These are phyloP conservation scores for Calonectria pteridis DNA, from an alignment of 2,329 filamentous ascomycete genomes.

Conservation along the genomic window DNA sequence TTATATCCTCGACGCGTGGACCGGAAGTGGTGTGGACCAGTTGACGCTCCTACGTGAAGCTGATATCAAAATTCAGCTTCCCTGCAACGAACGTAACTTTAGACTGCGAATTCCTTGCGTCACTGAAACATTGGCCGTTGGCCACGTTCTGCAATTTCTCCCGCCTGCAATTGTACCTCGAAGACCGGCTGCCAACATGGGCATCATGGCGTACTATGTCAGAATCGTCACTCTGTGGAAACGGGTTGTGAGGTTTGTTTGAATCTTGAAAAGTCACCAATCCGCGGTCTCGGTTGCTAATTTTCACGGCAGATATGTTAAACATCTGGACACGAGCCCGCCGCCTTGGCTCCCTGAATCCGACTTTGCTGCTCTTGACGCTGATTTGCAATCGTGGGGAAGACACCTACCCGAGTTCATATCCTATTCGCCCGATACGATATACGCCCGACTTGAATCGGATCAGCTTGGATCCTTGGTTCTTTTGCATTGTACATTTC, in stretches of 20 bases:
- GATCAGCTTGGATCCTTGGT: constrained; percentile 60
- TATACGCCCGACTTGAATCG: constrained; percentile 60
- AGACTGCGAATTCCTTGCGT: constrained; percentile 56
- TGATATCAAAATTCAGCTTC: constrained; percentile 57
- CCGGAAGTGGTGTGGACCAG: constrained; percentile 54
- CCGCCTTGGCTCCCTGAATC: constrained; percentile 59
- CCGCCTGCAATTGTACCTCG: constrained; percentile 54
- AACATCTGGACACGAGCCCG: constrained; percentile 53
- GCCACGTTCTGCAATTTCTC: constrained; percentile 55
- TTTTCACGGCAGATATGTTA: constrained; percentile 52
- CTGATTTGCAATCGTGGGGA: constrained; percentile 56
- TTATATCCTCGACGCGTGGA: constrained; percentile 57
- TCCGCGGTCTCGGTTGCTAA: constrained; percentile 19
- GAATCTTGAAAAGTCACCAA: background rate
- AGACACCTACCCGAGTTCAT: constrained; percentile 58
- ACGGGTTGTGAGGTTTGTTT: constrained; percentile 51
- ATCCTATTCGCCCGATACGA: constrained; percentile 57
- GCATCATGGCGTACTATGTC: constrained; percentile 59
- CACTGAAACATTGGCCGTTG: constrained; percentile 55
- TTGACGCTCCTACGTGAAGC: constrained; percentile 54
- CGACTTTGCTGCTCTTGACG: constrained; percentile 56
- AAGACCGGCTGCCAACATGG: constrained; percentile 56
- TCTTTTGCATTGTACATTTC: constrained; percentile 60
- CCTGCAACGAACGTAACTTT: constrained; percentile 56
- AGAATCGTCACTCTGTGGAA: constrained; percentile 57